A percentile compares a stretch with the other conserved stretches of the same genome.
These are phyloP conservation scores for Camelina laxa DNA, from an alignment of 345 rosid species.

Conservation along the genomic window DNA sequence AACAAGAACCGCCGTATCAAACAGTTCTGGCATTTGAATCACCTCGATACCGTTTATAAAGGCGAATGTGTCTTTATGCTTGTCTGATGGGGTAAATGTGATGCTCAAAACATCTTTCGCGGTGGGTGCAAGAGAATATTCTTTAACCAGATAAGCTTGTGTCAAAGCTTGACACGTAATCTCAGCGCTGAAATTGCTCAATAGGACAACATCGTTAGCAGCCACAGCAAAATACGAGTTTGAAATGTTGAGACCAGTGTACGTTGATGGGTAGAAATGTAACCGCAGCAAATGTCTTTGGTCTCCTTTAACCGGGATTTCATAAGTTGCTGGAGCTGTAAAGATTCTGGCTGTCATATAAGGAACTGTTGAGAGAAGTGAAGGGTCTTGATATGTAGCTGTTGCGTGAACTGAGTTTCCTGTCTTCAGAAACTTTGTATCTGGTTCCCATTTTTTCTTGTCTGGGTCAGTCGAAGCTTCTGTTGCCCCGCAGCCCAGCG, in stretches of 20 bases:
- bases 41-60: conserved; percentile 82
- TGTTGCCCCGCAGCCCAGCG: conserved; percentile 60
- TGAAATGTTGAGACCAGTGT: conserved; percentile 50
- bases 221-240: conserved; percentile 63
- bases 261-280: conserved; percentile 70
- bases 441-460: conserved; percentile 66
- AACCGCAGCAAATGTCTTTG: conserved; percentile 57
- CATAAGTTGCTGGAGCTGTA: conserved; percentile 56
- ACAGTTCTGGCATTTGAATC: conserved; percentile 57
- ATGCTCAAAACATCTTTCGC: conserved; percentile 45
- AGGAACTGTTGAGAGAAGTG: conserved; percentile 64
- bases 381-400: conserved; percentile 70
- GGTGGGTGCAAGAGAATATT: conserved; percentile 60
- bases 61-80: conserved; percentile 53
- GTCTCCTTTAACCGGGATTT: conserved; percentile 50
- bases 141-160: conserved; percentile 66
- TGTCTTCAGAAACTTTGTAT: conserved; percentile 53
- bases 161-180: conserved; percentile 72
- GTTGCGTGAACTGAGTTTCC: conserved; percentile 43
- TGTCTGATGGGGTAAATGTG: conserved; percentile 59
- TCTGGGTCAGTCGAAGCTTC: conserved; percentile 56
- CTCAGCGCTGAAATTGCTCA: conserved; percentile 74
- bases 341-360: conserved; percentile 80
- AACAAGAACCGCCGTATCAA: conserved; percentile 54
- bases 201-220: conserved; percentile 54